Conservation (phyloP, 2,329 filamentous ascomycete genomes). For the Dryadomyces sulphureus region DNA sequence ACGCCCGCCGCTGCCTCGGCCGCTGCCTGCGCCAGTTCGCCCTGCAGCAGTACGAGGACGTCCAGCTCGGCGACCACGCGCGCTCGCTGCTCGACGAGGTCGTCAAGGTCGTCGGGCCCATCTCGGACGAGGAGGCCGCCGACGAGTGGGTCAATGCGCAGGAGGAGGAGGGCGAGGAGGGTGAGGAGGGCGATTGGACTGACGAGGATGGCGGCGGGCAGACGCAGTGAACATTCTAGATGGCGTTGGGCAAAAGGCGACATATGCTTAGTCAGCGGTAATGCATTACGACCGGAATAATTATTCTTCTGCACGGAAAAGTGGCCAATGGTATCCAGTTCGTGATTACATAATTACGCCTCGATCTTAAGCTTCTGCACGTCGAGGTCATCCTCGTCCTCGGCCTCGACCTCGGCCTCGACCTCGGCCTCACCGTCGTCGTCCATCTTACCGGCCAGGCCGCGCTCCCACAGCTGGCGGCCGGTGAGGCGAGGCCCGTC, state of each 20-base stretch:
- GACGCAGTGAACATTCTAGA: not conserved
- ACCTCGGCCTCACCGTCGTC: constrained; percentile 49
- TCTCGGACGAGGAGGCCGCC: constrained; percentile 37
- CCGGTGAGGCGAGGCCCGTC: constrained; percentile 62
- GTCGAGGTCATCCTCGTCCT: constrained; percentile 41
- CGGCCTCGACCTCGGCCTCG: constrained; percentile 47
- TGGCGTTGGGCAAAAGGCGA: constrained; percentile 2
- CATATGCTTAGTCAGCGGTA: not conserved
- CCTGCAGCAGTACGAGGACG: constrained; percentile 71
- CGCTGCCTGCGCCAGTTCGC: constrained; percentile 70
- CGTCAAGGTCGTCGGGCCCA: constrained; percentile 48
- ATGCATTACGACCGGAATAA: not conserved
- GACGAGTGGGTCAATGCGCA: constrained; percentile 30
- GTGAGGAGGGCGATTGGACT: constrained; percentile 37
- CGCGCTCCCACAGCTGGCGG: constrained; percentile 64
- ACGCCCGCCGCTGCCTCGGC: constrained; percentile 69
- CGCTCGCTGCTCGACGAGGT: constrained; percentile 53
- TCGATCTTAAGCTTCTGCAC: constrained; percentile 61
- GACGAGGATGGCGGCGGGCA: constrained; percentile 20
- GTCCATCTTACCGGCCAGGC: constrained; percentile 51
- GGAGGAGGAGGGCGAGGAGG: constrained; percentile 39
- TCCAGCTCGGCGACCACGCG: constrained; percentile 60
- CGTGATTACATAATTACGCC: constrained; percentile 13
- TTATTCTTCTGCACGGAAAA: too few species aligned
- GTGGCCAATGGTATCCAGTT: not conserved